A percentile compares a stretch with the other conserved stretches of the same genome.
Evolutionary conservation across 108 stramenopile species (phyloP).

Genomic region (Licmophora abbreviata): DNA sequence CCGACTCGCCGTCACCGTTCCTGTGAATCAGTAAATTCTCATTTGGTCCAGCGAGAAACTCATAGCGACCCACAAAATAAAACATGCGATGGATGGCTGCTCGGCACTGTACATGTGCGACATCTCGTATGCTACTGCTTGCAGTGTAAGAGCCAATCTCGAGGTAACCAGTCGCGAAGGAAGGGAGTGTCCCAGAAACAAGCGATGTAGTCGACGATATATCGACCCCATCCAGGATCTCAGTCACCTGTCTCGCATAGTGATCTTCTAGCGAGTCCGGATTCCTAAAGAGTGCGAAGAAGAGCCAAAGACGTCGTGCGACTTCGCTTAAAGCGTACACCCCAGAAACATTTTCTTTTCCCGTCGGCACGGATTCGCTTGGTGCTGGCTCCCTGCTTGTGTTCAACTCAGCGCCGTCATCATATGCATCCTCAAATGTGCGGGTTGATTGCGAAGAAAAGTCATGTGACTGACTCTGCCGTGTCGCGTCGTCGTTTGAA

Average conservation of each 20-base stretch:
- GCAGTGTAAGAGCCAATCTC: slow-evolving; percentile 5
- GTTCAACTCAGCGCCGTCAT: no score
- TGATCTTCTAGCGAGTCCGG: slow-evolving; percentile 32
- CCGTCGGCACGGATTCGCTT: no score
- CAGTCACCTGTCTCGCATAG: slow-evolving; percentile 27
- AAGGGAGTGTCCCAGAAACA: slow-evolving; percentile 17
- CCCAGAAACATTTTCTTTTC: no score
- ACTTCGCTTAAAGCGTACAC: slow-evolving; percentile 24
- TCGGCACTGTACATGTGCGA: slow-evolving; percentile 28
- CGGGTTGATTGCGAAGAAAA: no score
- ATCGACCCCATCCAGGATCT: slow-evolving; percentile 25
- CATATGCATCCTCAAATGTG: no score
- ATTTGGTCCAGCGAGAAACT: slow-evolving; percentile 25
- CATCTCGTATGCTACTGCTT: slow-evolving; percentile 30
- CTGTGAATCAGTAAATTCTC: slow-evolving; percentile 25
- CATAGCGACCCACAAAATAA: slow-evolving; percentile 38
- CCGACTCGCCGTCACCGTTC: slow-evolving; percentile 17
- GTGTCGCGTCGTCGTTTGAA: no score
- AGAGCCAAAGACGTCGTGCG: slow-evolving; percentile 33
- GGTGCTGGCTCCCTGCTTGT: no score
- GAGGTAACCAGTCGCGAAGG: slow-evolving; percentile 19
- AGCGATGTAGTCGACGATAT: slow-evolving; percentile 22
- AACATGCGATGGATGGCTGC: slow-evolving; percentile 27
- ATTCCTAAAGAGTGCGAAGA: slow-evolving; percentile 33
- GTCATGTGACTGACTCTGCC: no score